A percentile compares a stretch with the other conserved stretches of the same genome.
These are phyloP conservation scores for Fusarium hainanense DNA, from an alignment of 2,329 filamentous ascomycete species.

Conservation along the genomic window DNA sequence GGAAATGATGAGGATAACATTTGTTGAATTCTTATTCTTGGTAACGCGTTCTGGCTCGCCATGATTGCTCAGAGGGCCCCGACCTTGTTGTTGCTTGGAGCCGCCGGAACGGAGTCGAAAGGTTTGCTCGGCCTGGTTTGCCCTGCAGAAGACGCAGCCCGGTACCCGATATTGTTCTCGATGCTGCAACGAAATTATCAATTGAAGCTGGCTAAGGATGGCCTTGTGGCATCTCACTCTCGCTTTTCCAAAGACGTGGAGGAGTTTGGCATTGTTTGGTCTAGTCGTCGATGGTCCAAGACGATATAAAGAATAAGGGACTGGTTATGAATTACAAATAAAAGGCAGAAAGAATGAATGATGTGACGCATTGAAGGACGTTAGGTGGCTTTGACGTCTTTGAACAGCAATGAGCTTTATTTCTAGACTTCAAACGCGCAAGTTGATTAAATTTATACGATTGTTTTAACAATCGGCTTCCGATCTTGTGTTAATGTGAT, in stretches of 20 bases:
- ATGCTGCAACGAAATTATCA: slow-evolving; percentile 45
- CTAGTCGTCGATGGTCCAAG: slow-evolving; percentile 38
- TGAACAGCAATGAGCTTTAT: slow-evolving; percentile 25
- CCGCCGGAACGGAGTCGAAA: slow-evolving; percentile 41
- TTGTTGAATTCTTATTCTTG: slow-evolving; percentile 41
- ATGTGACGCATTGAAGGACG: slow-evolving; percentile 31
- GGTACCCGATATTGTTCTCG: slow-evolving; percentile 40
- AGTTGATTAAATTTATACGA: slow-evolving; percentile 30
- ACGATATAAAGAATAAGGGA: slow-evolving; percentile 40
- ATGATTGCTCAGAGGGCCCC: slow-evolving; percentile 40
- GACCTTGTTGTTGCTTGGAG: slow-evolving; percentile 35
- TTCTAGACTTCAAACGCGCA: slow-evolving; percentile 38
- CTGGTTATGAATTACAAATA: slow-evolving; percentile 34
- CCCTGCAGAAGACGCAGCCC: slow-evolving; percentile 34
- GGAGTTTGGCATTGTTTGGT: slow-evolving; percentile 38
- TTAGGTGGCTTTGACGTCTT: slow-evolving; percentile 15
- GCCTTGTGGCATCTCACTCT: slow-evolving; percentile 44
- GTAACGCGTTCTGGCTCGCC: slow-evolving; percentile 40
- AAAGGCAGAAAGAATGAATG: slow-evolving; percentile 35
- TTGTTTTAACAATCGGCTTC: neutral
- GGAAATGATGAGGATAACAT: slow-evolving; percentile 39
- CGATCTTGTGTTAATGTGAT: neutral
- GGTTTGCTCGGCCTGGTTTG: slow-evolving; percentile 31
- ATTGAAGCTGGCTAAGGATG: slow-evolving; percentile 45
- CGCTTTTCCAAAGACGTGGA: slow-evolving; percentile 41